Evolutionary conservation across 2,329 filamentous ascomycete genomes (phyloP).

Genomic region (Colletotrichum sojae): DNA sequence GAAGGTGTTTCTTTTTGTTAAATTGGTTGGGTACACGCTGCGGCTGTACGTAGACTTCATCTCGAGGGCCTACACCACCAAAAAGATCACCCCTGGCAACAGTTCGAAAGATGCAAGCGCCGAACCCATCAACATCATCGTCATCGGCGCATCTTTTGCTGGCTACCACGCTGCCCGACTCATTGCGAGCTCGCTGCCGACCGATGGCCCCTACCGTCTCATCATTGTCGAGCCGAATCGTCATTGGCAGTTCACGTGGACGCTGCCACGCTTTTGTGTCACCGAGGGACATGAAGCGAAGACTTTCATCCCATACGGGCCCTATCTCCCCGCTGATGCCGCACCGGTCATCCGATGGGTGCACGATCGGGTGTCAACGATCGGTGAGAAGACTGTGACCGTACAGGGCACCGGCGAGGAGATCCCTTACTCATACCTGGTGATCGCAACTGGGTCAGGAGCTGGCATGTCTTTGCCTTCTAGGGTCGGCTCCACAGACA

Average conservation of each 20-base stretch:
- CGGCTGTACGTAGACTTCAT: conserved; percentile 23
- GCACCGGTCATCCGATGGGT: conserved; percentile 56
- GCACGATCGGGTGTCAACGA: conserved; percentile 55
- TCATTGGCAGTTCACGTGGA: conserved; percentile 74
- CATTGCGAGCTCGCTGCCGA: conserved; percentile 64
- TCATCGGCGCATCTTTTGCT: conserved; percentile 72
- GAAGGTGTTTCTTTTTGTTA: conserved; percentile 49
- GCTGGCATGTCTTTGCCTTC: conserved; percentile 62
- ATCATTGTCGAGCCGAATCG: conserved; percentile 72
- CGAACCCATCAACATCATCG: conserved; percentile 62
- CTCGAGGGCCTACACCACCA: conserved; percentile 37
- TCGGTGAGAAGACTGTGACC: conserved; percentile 55
- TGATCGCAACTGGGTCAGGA: conserved; percentile 70
- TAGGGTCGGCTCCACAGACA: conserved; percentile 59
- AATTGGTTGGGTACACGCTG: conserved; percentile 47
- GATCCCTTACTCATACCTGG: conserved; percentile 67
- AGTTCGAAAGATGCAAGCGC: conserved; percentile 34
- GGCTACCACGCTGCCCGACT: conserved; percentile 65
- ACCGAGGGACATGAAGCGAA: conserved; percentile 69
- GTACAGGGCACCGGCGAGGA: conserved; percentile 58
- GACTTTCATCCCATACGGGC: conserved; percentile 72
- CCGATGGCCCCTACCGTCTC: conserved; percentile 62
- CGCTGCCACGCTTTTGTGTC: conserved; percentile 71
- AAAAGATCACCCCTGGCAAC: conserved; percentile 27
- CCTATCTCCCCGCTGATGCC: conserved; percentile 53